Evolutionary conservation across 352 stramenopile genomes (phyloP).

Genomic region (Blastocystis hominis): DNA sequence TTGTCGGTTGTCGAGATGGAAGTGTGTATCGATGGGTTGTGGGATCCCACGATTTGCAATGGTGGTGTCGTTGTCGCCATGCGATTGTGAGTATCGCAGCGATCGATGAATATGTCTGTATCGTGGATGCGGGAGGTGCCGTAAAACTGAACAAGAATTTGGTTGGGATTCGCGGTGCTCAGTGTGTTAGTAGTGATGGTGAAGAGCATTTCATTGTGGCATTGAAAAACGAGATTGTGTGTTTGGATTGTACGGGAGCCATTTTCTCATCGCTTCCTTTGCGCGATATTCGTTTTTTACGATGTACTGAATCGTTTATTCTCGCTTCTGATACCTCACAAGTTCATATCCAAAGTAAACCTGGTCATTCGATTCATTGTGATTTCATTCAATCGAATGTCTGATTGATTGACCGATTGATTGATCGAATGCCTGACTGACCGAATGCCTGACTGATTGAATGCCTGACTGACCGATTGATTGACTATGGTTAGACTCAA

Average conservation of each 20-base stretch:
- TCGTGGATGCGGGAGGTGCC: neutral
- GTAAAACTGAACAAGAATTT: neutral
- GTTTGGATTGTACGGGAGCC: neutral
- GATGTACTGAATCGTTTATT: neutral
- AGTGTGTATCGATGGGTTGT: neutral
- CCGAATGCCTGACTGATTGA: too few relatives aligned
- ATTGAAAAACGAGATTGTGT: neutral
- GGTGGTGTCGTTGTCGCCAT: neutral
- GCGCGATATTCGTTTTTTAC: neutral
- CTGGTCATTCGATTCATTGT: neutral
- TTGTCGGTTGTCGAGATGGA: neutral
- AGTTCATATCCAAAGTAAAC: neutral
- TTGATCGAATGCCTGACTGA: too few relatives aligned
- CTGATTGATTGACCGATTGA: too few relatives aligned
- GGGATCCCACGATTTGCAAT: neutral
- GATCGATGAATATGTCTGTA: neutral
- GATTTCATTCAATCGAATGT: too few relatives aligned
- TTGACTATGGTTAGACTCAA: too few relatives aligned
- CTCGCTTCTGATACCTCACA: neutral
- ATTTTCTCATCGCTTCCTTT: neutral
- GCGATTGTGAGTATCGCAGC: neutral
- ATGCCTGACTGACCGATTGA: too few relatives aligned
- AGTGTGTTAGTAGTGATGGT: neutral
- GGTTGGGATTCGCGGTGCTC: neutral
- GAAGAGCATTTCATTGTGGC: neutral